Percentiles rank a stretch among this genome's conserved stretches.
Evolutionary conservation across 2,329 filamentous ascomycete species (phyloP).

Genomic region (Paraconiothyrium sp.): DNA sequence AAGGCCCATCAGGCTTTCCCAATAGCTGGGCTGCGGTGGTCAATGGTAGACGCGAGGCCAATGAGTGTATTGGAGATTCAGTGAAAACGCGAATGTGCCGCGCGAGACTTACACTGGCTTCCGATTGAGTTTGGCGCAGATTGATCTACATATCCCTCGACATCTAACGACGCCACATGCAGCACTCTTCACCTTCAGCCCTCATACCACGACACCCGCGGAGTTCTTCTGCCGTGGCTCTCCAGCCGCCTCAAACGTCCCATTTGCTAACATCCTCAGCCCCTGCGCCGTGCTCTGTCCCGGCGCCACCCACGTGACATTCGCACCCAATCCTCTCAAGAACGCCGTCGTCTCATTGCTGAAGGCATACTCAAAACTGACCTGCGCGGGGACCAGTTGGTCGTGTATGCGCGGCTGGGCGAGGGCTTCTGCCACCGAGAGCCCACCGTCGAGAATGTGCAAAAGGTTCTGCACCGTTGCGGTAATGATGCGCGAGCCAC

Average conservation of each 20-base stretch:
- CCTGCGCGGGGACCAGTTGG: conserved; percentile 77
- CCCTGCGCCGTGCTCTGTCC: conserved; percentile 77
- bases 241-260: conserved; percentile 78
- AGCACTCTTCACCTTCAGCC: not conserved
- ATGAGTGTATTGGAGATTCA: no score
- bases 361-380: conserved; percentile 74
- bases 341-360: conserved; percentile 71
- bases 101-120: no score
- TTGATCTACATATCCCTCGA: not conserved
- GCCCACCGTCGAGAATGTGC: conserved; percentile 73
- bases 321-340: conserved; percentile 73
- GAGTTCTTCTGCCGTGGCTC: conserved; percentile 80
- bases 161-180: not conserved
- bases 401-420: conserved; percentile 77
- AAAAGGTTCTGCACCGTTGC: conserved; percentile 78
- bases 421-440: conserved; percentile 70
- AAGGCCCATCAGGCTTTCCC: no score
- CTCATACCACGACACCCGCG: conserved; percentile 67
- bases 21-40: no score
- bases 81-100: no score
- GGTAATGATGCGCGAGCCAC: conserved; percentile 85
- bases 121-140: no score
- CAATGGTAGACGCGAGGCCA: no score
- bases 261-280: conserved; percentile 68
- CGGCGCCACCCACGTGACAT: conserved; percentile 73